phyloP scores from a whole-genome alignment of 495 filamentous ascomycete species.

The Podospora comata region DNA sequence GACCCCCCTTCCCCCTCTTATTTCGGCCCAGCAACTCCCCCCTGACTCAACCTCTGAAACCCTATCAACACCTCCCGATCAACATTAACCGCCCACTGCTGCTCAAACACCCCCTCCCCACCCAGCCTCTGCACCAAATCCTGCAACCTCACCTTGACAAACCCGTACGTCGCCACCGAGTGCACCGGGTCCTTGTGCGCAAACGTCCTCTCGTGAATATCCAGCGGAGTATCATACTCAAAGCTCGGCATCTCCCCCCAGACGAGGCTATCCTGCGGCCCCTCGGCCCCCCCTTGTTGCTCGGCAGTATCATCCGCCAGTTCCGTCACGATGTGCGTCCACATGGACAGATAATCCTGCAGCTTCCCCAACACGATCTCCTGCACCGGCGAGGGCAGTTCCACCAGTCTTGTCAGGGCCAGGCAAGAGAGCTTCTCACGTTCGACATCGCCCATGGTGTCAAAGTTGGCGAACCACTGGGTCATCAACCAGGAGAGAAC shows the following conservation, averaged over 20 bases:
- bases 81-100: conserved; percentile 81
- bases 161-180: conserved; percentile 63
- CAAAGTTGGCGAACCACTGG: conserved; percentile 88
- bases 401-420: conserved; percentile 75
- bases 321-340: conserved; percentile 47
- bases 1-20: too few relatives aligned
- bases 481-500: conserved; percentile 69
- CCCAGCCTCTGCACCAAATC: conserved; percentile 64
- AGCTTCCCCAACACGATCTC: conserved; percentile 44
- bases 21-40: too few relatives aligned
- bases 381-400: conserved; percentile 54
- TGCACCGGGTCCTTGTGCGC: conserved; percentile 66
- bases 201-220: conserved; percentile 47
- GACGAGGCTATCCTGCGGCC: conserved; percentile 46
- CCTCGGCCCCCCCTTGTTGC: conserved; percentile 14
- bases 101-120: conserved; percentile 68
- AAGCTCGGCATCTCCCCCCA: conserved; percentile 66
- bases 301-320: conserved; percentile 30
- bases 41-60: conserved; percentile 48
- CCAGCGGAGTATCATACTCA: conserved; percentile 67
- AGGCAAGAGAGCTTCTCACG: conserved; percentile 79
- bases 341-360: conserved; percentile 55
- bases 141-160: conserved; percentile 65
- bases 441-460: conserved; percentile 69
- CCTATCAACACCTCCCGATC: conserved; percentile 72